These are phyloP conservation scores for Boletus subluridellus DNA, from an alignment of 1,284 basidiomycete species.

Conservation along the genomic window DNA sequence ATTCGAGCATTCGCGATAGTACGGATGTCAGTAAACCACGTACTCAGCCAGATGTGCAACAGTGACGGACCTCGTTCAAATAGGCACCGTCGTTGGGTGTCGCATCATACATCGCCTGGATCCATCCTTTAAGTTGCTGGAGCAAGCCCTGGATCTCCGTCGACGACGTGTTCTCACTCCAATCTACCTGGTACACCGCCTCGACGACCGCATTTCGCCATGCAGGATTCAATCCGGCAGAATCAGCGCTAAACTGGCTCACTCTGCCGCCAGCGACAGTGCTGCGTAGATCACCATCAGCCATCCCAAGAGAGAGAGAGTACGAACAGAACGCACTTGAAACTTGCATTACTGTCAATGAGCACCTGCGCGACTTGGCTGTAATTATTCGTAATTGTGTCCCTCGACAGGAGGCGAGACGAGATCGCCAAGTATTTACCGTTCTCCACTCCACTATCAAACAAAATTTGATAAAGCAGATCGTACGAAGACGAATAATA, in stretches of 20 bases:
- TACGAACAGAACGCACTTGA: slow-evolving; percentile 2
- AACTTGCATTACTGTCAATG: neutral
- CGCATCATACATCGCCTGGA: no score
- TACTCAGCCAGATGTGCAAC: neutral
- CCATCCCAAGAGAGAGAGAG: no score
- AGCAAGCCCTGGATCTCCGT: neutral
- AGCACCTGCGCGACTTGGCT: slow-evolving; percentile 3
- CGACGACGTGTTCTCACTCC: slow-evolving; percentile 34
- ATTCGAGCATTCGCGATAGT: neutral
- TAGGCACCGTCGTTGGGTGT: slow-evolving; percentile 31
- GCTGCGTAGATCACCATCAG: no score
- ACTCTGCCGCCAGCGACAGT: no score
- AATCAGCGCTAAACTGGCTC: slow-evolving; percentile 27
- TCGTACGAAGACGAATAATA: slow-evolving; percentile 30
- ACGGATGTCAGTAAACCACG: neutral
- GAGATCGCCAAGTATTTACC: slow-evolving; percentile 30
- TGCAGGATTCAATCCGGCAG: slow-evolving; percentile 42
- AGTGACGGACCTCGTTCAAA: slow-evolving; percentile 41
- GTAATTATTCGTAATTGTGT: slow-evolving; percentile 11
- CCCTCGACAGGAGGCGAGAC: slow-evolving; percentile 39
- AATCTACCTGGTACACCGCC: slow-evolving; percentile 22
- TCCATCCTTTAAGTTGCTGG: no score
- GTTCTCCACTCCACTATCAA: no score
- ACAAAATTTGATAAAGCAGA: slow-evolving; percentile 29
- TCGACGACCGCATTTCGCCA: slow-evolving; percentile 42